phyloP scores from a whole-genome alignment of 2,329 filamentous ascomycete genomes.

The Pyrenophora graminea region DNA sequence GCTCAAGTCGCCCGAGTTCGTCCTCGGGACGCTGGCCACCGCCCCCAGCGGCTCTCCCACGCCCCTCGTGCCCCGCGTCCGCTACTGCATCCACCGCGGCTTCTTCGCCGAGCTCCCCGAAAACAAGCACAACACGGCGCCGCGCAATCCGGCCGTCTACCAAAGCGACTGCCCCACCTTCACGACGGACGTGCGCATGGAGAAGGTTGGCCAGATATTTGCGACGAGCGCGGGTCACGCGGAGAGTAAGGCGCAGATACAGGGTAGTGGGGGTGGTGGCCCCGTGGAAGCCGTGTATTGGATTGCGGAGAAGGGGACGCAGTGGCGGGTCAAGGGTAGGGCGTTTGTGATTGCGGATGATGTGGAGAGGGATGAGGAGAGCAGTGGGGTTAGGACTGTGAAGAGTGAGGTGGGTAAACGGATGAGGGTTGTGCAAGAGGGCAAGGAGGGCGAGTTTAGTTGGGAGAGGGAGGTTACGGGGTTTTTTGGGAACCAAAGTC shows the following conservation, averaged over 20 bases:
- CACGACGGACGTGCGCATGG: constrained; percentile 87
- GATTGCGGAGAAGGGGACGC: constrained; percentile 69
- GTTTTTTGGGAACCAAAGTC: constrained; percentile 88
- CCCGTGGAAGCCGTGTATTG: constrained; percentile 85
- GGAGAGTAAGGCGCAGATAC: constrained; percentile 47
- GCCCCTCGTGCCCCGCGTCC: constrained; percentile 60
- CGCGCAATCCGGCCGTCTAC: constrained; percentile 70
- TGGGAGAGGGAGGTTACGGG: constrained; percentile 80
- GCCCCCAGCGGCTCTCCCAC: constrained; percentile 49
- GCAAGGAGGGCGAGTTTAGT: constrained; percentile 64
- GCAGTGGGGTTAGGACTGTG: constrained; percentile 60
- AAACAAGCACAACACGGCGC: constrained; percentile 76
- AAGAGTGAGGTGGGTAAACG: constrained; percentile 63
- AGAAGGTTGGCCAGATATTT: constrained; percentile 76
- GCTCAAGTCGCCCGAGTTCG: constrained; percentile 56
- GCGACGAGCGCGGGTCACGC: constrained; percentile 55
- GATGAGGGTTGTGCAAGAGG: constrained; percentile 63
- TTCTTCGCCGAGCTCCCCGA: constrained; percentile 76
- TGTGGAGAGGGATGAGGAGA: constrained; percentile 60
- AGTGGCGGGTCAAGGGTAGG: constrained; percentile 82
- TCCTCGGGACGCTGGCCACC: constrained; percentile 55
- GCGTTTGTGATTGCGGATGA: constrained; percentile 77
- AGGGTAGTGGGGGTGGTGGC: constrained; percentile 66
- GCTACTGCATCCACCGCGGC: constrained; percentile 83
- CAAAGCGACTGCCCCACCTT: constrained; percentile 80